These are phyloP conservation scores for Porphyrellus cyaneotinctus DNA, from an alignment of 768 basidiomycete genomes.

Conservation along the genomic window DNA sequence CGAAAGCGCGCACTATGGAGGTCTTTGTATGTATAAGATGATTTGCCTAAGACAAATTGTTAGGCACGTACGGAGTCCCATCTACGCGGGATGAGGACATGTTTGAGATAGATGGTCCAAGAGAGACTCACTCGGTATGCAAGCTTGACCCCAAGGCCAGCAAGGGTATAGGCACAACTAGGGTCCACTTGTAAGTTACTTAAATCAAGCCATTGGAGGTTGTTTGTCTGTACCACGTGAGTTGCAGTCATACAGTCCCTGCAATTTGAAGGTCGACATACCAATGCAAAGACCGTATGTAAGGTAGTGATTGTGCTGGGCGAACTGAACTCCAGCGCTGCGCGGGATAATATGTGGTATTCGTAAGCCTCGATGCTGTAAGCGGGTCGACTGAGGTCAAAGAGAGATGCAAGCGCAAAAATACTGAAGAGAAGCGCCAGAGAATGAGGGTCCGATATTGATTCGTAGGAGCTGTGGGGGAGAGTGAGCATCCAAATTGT, in stretches of 20 bases:
- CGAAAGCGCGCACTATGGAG: constrained; percentile 59
- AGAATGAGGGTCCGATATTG: constrained; percentile 43
- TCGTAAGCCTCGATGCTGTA: constrained; percentile 54
- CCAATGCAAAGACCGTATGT: constrained; percentile 51
- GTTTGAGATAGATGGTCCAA: not conserved
- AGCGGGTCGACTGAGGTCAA: constrained; percentile 47
- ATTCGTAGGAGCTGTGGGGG: constrained; percentile 36
- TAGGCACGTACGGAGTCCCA: constrained; percentile 48
- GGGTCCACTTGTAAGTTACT: constrained; percentile 48
- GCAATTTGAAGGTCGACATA: constrained; percentile 29
- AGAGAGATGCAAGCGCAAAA: constrained; percentile 62
- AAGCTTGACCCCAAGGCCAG: constrained; percentile 57
- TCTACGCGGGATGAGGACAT: constrained; percentile 27
- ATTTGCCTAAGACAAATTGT: not conserved
- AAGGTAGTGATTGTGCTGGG: constrained; percentile 47
- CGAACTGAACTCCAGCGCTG: constrained; percentile 47
- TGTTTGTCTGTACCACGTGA: constrained; percentile 33
- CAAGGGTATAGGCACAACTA: constrained; percentile 50
- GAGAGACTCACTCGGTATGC: constrained; percentile 51
- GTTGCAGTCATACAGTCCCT: constrained; percentile 5
- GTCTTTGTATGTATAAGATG: constrained; percentile 36
- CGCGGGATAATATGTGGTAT: constrained; percentile 57
- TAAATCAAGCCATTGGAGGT: constrained; percentile 49
- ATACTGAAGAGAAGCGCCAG: constrained; percentile 62
- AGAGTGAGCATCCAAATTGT: not conserved